These are phyloP conservation scores for Stylonectria norvegica DNA, from an alignment of 2,329 filamentous ascomycete genomes.

Conservation along the genomic window DNA sequence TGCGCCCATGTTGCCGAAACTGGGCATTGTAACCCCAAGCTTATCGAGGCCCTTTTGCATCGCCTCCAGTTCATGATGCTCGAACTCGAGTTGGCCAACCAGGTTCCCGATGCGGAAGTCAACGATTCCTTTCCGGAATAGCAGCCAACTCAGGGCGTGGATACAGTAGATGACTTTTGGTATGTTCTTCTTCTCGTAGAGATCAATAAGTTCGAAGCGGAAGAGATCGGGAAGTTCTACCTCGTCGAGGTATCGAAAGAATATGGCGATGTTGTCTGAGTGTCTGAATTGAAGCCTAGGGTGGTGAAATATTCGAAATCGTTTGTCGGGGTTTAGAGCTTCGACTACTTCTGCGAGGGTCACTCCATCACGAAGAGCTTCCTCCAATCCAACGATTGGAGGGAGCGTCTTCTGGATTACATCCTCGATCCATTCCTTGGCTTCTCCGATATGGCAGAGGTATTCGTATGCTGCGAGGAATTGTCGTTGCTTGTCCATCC, in stretches of 20 bases:
- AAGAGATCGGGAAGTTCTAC: conserved; percentile 93
- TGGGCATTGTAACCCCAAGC: conserved; percentile 91
- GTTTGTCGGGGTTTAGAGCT: conserved; percentile 73
- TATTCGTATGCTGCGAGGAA: conserved; percentile 98
- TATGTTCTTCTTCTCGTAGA: conserved; percentile 99
- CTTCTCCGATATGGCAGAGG: conserved; percentile 96
- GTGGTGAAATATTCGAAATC: conserved; percentile 79
- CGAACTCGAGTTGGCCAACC: conserved; percentile 93
- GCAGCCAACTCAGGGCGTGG: conserved; percentile 93
- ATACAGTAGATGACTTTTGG: conserved; percentile 99
- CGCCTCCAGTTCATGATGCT: conserved; percentile 94
- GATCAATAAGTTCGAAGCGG: conserved; percentile 91
- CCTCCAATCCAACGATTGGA: conserved; percentile 89
- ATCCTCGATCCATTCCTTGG: conserved; percentile 97
- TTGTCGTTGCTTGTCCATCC: conserved; percentile 99
- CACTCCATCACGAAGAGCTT: conserved; percentile 87
- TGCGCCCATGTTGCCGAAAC: conserved; percentile 94
- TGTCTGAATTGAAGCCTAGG: conserved; percentile 87
- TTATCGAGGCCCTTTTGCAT: conserved; percentile 97
- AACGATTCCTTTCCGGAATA: conserved; percentile 91
- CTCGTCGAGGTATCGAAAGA: conserved; percentile 90
- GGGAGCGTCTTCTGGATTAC: conserved; percentile 82
- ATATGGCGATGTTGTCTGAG: conserved; percentile 95
- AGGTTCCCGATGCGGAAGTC: conserved; percentile 96
- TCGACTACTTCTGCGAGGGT: conserved; percentile 93